These are phyloP conservation scores for Coniochaeta hoffmannii DNA, from an alignment of 2,329 filamentous ascomycete genomes.

Conservation along the genomic window DNA sequence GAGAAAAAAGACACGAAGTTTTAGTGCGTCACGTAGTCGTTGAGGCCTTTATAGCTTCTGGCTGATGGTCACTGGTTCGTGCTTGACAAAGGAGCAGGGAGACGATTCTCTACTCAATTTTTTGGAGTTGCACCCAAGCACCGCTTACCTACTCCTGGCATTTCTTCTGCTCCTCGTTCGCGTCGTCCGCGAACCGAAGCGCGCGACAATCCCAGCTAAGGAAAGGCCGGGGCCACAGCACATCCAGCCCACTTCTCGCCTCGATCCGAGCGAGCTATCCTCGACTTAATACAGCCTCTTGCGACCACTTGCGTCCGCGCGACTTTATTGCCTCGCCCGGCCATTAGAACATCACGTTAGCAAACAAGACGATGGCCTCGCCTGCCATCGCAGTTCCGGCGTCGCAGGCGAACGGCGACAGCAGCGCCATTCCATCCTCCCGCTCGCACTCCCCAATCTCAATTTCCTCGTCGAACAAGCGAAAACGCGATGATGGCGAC, in stretches of 20 bases:
- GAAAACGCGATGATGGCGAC: constrained; percentile 49
- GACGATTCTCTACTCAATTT: no score
- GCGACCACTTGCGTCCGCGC: constrained; percentile 1
- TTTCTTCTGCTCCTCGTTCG: neutral
- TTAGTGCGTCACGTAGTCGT: neutral
- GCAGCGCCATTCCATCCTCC: constrained; percentile 13
- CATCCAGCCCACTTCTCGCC: neutral
- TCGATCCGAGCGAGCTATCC: neutral
- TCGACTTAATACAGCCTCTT: neutral
- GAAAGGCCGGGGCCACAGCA: no score
- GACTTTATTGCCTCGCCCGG: neutral
- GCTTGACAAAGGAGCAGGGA: neutral
- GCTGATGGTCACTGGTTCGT: constrained; percentile 7
- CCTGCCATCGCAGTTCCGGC: constrained; percentile 17
- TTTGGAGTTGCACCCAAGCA: constrained; percentile 12
- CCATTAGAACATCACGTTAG: neutral
- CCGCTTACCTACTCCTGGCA: constrained; percentile 4
- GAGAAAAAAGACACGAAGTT: neutral
- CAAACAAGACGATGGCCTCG: constrained; percentile 20
- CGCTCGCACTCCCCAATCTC: constrained; percentile 20
- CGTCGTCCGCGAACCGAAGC: constrained; percentile 13
- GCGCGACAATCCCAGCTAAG: constrained; percentile 14
- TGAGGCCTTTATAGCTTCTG: constrained; percentile 8
- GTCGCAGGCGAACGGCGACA: constrained; percentile 21
- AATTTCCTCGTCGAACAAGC: constrained; percentile 33